Conservation (phyloP, 768 basidiomycete genomes). For the Lactarius pseudohatsudake region DNA sequence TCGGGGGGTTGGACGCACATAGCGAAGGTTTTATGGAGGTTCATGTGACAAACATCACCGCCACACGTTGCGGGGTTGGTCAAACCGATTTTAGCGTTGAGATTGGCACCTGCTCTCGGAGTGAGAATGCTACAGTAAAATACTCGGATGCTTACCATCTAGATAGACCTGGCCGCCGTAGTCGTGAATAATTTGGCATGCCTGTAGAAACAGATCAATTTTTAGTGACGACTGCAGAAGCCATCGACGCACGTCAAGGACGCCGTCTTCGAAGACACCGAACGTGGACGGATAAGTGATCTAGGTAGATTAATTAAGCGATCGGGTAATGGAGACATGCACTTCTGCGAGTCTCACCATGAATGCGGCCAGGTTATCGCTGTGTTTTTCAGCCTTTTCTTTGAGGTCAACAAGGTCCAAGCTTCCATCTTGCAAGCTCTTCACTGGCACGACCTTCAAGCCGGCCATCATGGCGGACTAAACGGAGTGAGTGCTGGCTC, state of each 20-base stretch:
- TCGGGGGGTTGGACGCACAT: slow-evolving; percentile 54
- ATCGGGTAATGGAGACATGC: slow-evolving; percentile 22
- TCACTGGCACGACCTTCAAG: slow-evolving; percentile 94
- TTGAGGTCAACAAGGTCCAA: slow-evolving; percentile 85
- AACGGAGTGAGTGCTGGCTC: slow-evolving; percentile 25
- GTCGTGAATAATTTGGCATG: slow-evolving; percentile 91
- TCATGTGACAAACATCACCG: slow-evolving; percentile 97
- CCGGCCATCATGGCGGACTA: slow-evolving; percentile 97
- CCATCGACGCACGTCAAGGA: slow-evolving; percentile 55
- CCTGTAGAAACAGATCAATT: slow-evolving; percentile 43
- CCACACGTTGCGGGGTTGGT: slow-evolving; percentile 95
- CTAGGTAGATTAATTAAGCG: slow-evolving; percentile 40
- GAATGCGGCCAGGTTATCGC: slow-evolving; percentile 89
- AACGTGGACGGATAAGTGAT: slow-evolving; percentile 98
- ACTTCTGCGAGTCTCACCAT: slow-evolving; percentile 55
- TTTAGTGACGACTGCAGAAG: background rate
- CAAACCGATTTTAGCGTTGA: slow-evolving; percentile 91
- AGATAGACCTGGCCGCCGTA: slow-evolving; percentile 97
- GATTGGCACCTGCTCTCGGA: slow-evolving; percentile 64
- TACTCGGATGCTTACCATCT: slow-evolving; percentile 53
- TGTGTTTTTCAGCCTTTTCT: slow-evolving; percentile 87
- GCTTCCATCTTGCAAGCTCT: slow-evolving; percentile 82
- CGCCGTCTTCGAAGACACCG: slow-evolving; percentile 94
- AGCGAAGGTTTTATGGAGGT: slow-evolving; percentile 97
- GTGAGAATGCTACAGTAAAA: background rate